A percentile compares a stretch with the other conserved stretches of the same genome.
Evolutionary conservation across 495 filamentous ascomycete species (phyloP).

Genomic region (Cercophora newfieldiana): DNA sequence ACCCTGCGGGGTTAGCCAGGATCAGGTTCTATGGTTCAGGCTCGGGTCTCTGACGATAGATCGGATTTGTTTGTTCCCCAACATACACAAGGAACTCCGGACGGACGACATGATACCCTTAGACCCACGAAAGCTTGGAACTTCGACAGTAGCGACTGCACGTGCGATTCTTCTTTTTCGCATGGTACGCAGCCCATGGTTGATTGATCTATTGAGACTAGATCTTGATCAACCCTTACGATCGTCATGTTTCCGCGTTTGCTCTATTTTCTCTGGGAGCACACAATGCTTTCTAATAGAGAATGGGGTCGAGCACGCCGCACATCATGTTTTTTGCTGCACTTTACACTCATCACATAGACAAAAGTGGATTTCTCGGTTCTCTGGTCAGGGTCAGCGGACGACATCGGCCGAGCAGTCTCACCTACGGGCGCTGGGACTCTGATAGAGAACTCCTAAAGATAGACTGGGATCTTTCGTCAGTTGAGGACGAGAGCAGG

Average conservation of each 20-base stretch:
- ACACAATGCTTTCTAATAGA: constrained; percentile 45
- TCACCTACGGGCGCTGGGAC: constrained; percentile 29
- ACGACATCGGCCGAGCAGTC: constrained; percentile 26
- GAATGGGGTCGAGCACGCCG: constrained; percentile 40
- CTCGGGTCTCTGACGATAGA: constrained; percentile 38
- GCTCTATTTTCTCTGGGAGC: constrained; percentile 45
- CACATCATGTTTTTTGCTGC: constrained; percentile 37
- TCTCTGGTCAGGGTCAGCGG: constrained; percentile 42
- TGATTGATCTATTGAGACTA: constrained; percentile 35
- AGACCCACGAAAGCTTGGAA: constrained; percentile 35
- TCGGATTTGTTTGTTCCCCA: constrained; percentile 30
- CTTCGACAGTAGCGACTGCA: constrained; percentile 29
- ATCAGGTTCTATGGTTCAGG: constrained; percentile 27
- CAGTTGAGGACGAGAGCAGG: constrained; percentile 37
- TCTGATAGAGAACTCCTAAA: constrained; percentile 31
- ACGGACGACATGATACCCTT: constrained; percentile 45
- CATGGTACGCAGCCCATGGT: constrained; percentile 31
- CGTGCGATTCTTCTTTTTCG: constrained; percentile 27
- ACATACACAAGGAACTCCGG: constrained; percentile 18
- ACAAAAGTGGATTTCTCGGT: constrained; percentile 62
- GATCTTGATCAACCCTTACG: constrained; percentile 39
- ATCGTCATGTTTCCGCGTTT: constrained; percentile 42
- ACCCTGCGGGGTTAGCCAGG: constrained; percentile 25
- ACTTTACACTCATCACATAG: constrained; percentile 49
- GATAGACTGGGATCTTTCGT: constrained; percentile 50